Base-by-base conservation (phyloP, 2,329 filamentous ascomycete genomes). In the Diaporthe citri region DNA sequence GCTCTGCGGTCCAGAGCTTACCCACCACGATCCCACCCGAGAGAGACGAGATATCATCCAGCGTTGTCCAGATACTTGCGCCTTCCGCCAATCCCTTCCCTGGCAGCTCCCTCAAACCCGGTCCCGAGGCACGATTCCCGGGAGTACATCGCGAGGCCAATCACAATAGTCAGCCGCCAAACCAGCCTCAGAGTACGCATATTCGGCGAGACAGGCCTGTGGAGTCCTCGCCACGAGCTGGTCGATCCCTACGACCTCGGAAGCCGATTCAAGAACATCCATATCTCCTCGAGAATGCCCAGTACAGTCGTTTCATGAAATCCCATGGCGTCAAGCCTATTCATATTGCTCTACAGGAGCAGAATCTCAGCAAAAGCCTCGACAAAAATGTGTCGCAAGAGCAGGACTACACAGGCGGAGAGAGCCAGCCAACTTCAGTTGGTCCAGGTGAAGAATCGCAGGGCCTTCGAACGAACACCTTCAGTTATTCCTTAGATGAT, bases 201-300 rank as follows among this genome's bases (percentile, higher is more conserved):
- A 64, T 34, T 71, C 77, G 34, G 52, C 36, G 41, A 43, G n/a
- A 36, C 39, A 43, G 7, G 25, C 43, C 57, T 22, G 25, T 17
- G 17, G 51, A 62, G 34, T 62, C 25, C 52, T 56, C 76, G 71
- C 55, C 73, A 76, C 25, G 77, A 56, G 73, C 59, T 43, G 57
- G 41, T 56, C 86, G 89, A 46, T 90, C 87, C 5, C 82, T 92
- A n/a, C 86, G 90, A 9, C 89, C 89, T 1, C 86, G 90, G 28
- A 92, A 91, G 76, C 89, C 89, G 1, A 91, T 91, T 9, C 90
- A 92, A 79, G 85, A 91, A 78, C 89, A 91, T 59, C 90, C 90
- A 4, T 92, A 91, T 76, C 81, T 88, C 8, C 82, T 91, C 5
- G 90, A 92, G 76, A 88, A 86, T 78, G 89, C 86, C 0, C 86